Evolutionary conservation across 371 early-diverging fungal genomes (phyloP), one percentile per base, ranked within the genome.

Genomic region (Batrachochytrium dendrobatidis): DNA sequence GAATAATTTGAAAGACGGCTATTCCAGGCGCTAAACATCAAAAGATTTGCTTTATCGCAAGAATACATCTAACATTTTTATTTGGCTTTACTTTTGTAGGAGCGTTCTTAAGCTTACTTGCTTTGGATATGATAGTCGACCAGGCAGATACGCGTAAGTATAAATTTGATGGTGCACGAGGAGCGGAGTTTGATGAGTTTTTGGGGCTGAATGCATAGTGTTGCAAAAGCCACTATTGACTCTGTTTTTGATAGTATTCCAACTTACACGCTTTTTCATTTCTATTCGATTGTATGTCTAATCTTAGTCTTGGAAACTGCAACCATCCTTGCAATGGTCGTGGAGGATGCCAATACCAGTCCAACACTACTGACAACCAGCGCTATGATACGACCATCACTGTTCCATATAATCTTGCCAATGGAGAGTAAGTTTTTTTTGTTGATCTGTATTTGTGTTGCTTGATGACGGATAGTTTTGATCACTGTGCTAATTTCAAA

Each of bases 51-150:
- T n/a, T n/a, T n/a, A n/a, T n/a, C n/a, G n/a, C n/a, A n/a, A n/a
- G n/a, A n/a, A n/a, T n/a, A n/a, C n/a, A n/a, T n/a, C n/a, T n/a
- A n/a, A n/a, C n/a, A n/a, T n/a, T n/a, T n/a, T n/a, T n/a, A n/a
- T n/a, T n/a, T n/a, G n/a, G 25, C 28, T n/a, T 24, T 4, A 7
- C 4, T 32, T 28, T 4, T 3, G 22, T 29, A 60, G 53, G 22
- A 53, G 20, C 4, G 55, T 60, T n/a, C 61, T 60, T 51, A 60
- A 60, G 44, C 10, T 28, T 26, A 60, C 61, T 18, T 60, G 61
- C 55, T 60, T 60, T 30, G 61, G 61, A 31, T 25, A 26, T 29
- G 61, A 60, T 32, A 18, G 3, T 5, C 53, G 61, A 4, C 35
- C 53, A n/a, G 44, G 44, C 28, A 44, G 55, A 1, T 53, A 30